Conservation (phyloP, 495 filamentous ascomycete species). For the Terfezia claveryi region DNA sequence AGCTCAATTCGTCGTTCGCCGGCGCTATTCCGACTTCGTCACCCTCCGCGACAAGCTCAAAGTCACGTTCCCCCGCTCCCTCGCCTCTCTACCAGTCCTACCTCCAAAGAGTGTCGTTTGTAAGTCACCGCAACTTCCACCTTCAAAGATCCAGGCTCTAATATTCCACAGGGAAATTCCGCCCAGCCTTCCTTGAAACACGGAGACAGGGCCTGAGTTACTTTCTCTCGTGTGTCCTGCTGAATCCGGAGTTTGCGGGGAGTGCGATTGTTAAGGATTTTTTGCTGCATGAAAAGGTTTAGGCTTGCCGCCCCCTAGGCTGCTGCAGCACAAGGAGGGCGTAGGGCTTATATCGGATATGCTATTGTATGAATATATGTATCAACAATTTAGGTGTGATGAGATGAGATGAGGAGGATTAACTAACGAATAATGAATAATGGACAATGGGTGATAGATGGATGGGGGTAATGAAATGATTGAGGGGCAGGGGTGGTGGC, state of each 20-base stretch:
- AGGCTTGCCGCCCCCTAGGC: not conserved
- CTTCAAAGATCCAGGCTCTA: conserved; percentile 1
- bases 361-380: no score
- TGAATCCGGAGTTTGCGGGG: conserved; percentile 49
- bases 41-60: conserved; percentile 35
- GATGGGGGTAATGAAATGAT: no score
- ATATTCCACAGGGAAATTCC: conserved; percentile 35
- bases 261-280: conserved; percentile 51
- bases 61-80: conserved; percentile 42
- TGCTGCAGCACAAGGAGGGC: not conserved
- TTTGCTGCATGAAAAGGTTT: conserved; percentile 23
- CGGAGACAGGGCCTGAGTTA: conserved; percentile 43
- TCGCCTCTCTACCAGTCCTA: conserved; percentile 38
- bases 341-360: no score
- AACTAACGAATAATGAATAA: no score
- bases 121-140: conserved; percentile 22
- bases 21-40: conserved; percentile 54
- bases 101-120: conserved; percentile 51
- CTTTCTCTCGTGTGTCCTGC: conserved; percentile 48
- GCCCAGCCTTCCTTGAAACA: conserved; percentile 43
- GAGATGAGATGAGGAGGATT: no score
- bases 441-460: no score
- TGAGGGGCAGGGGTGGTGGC: no score
- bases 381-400: no score
- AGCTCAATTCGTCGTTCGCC: conserved; percentile 14